Evolutionary conservation across 129 eudicot species (phyloP), one percentile per base, ranked within the genome.

Genomic region (Erigeron canadensis): DNA sequence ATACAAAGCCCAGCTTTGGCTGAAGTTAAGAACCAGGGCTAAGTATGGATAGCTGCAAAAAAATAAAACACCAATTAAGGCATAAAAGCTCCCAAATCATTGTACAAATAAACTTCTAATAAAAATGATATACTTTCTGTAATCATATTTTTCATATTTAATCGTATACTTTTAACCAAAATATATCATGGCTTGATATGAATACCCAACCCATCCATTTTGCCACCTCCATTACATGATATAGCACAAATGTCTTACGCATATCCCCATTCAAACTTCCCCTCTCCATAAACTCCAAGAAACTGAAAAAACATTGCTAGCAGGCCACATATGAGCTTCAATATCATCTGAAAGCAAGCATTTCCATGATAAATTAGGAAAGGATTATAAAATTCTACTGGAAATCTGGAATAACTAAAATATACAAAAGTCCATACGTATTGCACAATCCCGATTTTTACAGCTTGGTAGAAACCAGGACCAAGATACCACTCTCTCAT

Each of bases 1-100:
- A 81, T 93, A 93, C 58, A 93, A 87, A 23, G 96, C 98, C 98
- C 98, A 93, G 67, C 84, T 87, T 81, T 93, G 98, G 73, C 98
- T 93, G 82, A 89, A 93, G 74, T 93, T 93, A 53, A 89, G 84
- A 62, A 93, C 95, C 67, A 90, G 85, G 44, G 98, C 98, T 77
- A 93, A 73, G 81, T 93, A 93, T 11, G 98, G 96, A 77, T 93
- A 93, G 22, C 98, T 93, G 96, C 86, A 86, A 76, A 34, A 17
- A 71, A 10, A 59, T 56, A 22, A 11, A 53, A 68, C 44, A 70
- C 23, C n/a, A n/a, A n/a, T 44, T 45, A 15, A 23, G 15, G 48
- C 73, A 69, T 68, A 50, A 15, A 34, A 34, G 61, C 46, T n/a
- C 63, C 50, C 9, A 8, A 37, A 69, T 69, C 62, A 44, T 21